Evolutionary conservation across 2,329 filamentous ascomycete genomes (phyloP).

Genomic region (Diaporthe ampelina): DNA sequence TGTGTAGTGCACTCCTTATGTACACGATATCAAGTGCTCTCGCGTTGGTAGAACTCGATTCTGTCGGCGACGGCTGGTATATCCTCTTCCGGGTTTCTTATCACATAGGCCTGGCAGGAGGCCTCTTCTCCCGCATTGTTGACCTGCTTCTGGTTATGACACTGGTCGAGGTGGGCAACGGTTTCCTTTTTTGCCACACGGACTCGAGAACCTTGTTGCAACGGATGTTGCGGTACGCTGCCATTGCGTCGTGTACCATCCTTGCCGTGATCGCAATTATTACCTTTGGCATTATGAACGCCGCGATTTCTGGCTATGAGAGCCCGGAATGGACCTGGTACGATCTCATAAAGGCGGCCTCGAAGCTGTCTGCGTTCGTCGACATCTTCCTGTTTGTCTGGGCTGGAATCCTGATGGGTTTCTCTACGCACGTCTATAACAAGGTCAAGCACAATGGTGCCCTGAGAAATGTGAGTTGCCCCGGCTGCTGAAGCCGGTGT

Average conservation of each 20-base stretch:
- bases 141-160: constrained; percentile 6
- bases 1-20: background rate
- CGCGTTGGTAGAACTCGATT: background rate
- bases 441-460: constrained; percentile 1
- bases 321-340: background rate
- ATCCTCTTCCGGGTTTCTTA: background rate
- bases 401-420: background rate
- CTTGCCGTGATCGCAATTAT: background rate
- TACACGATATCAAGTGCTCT: background rate
- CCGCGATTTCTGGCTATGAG: background rate
- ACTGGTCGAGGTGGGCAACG: constrained; percentile 17
- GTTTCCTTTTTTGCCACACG: background rate
- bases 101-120: background rate
- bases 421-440: constrained; percentile 1
- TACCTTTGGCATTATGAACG: background rate
- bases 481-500: background rate
- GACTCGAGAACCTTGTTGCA: constrained; percentile 1
- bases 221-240: background rate
- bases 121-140: background rate
- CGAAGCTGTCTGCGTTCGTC: constrained; percentile 3
- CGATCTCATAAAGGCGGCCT: background rate
- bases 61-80: background rate
- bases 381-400: constrained; percentile 3
- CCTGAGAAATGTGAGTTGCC: background rate
- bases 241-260: background rate